Evolutionary conservation across 1,284 basidiomycete genomes (phyloP).

Genomic region (Papiliotrema fonsecae): DNA sequence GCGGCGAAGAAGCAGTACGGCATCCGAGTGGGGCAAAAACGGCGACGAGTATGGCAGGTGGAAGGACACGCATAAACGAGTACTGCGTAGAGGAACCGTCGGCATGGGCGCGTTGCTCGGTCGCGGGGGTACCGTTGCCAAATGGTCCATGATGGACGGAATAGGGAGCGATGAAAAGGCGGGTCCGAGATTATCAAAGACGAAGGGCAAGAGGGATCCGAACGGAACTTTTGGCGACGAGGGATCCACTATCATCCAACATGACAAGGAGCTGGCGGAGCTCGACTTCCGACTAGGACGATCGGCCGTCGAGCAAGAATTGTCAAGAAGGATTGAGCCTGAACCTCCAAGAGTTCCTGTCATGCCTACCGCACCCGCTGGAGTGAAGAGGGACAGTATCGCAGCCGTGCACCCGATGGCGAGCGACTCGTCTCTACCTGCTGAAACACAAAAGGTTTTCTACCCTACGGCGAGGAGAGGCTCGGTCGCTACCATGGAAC

Average conservation of each 20-base stretch:
- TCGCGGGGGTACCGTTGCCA: constrained; percentile 26
- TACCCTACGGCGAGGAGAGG: constrained; percentile 13
- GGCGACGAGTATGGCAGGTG: constrained; percentile 32
- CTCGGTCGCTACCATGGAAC: background rate
- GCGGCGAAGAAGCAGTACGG: constrained; percentile 1
- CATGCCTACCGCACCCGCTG: background rate
- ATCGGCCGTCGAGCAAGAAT: constrained; percentile 29
- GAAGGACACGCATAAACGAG: constrained; percentile 24
- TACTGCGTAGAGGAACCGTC: constrained; percentile 18
- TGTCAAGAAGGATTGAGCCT: constrained; percentile 20
- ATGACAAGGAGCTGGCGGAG: constrained; percentile 36
- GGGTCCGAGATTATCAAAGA: background rate
- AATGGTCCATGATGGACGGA: constrained; percentile 34
- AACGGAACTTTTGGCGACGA: background rate
- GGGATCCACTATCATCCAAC: constrained; percentile 11
- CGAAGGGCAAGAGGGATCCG: background rate
- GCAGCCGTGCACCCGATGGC: background rate
- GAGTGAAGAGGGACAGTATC: background rate
- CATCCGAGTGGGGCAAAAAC: constrained; percentile 3
- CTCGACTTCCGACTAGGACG: constrained; percentile 40
- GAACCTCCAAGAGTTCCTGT: background rate
- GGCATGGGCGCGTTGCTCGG: constrained; percentile 27
- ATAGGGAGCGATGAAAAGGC: constrained; percentile 5
- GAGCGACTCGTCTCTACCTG: constrained; percentile 9
- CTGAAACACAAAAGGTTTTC: constrained; percentile 7